Evolutionary conservation across 176 grass and related monocot genomes (phyloP), one percentile per base, ranked within the genome.

Genomic region (Oryza meridionalis): DNA sequence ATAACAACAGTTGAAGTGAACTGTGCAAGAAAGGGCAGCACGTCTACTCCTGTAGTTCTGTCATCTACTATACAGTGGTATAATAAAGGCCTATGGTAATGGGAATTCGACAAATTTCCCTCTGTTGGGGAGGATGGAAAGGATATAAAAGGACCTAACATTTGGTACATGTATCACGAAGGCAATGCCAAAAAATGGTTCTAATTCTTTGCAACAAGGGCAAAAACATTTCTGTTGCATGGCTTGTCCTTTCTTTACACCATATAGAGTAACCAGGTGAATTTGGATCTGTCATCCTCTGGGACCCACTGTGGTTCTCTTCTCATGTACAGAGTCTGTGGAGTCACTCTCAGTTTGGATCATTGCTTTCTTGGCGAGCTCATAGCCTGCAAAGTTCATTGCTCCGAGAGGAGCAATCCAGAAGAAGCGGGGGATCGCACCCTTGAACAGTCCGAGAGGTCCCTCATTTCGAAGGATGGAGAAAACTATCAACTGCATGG

Each of bases 301-400:
- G 7, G 69, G 27, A 85, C 33, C 44, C 47, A 27, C 35, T 19
- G 46, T 70, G 77, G 43, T 67, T 73, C 61, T 92, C 74, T 78
- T 85, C 69, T 86, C 78, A 5, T 74, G 58, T 9, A 21, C 72
- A 44, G 32, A 64, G 2, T 84, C 80, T 1, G 65, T 67, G 7
- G 79, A 8, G 13, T 82, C 84, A 6, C 67, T 67, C 73, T 93
- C 92, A 9, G 82, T 47, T 65, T 90, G 75, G 15, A 90, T 82
- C 96, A 95, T 95, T 16, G 96, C 93, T 70, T 95, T 94, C 91
- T 95, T 98, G 38, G 96, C 89, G 5, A 98, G 89, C 81, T 98
- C 93, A 16, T 98, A 98, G 19, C 96, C 96, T 35, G 96, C 93
- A 16, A 98, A 98, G 88, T 98, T 98, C 96, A 98, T 98, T 50